Evolutionary conservation across 768 basidiomycete genomes (phyloP).

Genomic region (Termitomyces sp.): DNA sequence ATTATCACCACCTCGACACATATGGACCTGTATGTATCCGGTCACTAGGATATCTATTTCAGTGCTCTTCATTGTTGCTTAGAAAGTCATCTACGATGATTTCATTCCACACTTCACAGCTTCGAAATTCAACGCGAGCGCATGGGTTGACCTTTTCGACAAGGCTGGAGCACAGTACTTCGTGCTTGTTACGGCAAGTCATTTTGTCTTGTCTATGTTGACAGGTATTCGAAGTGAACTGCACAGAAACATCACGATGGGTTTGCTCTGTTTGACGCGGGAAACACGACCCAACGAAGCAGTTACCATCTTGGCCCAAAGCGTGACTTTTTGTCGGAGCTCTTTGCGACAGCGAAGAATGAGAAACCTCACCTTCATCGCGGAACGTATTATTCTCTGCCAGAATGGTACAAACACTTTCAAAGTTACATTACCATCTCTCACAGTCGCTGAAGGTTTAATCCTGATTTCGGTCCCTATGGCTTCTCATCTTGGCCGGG

Average conservation of each 20-base stretch:
- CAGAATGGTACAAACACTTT: constrained; percentile 37
- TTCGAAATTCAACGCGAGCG: constrained; percentile 45
- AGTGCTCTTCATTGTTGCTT: not conserved
- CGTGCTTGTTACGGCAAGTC: constrained; percentile 44
- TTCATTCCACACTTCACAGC: constrained; percentile 52
- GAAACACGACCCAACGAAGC: constrained; percentile 44
- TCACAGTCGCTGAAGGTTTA: constrained; percentile 33
- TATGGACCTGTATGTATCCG: constrained; percentile 32
- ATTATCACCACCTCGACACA: constrained; percentile 41
- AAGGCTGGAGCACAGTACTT: constrained; percentile 58
- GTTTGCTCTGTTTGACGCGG: constrained; percentile 50
- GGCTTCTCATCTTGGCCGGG: constrained; percentile 51
- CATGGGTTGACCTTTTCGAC: constrained; percentile 50
- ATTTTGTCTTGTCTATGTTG: not conserved
- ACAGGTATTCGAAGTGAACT: not conserved
- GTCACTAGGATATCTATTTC: not conserved
- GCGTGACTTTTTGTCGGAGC: constrained; percentile 45
- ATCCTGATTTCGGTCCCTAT: constrained; percentile 45
- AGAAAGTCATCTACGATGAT: constrained; percentile 51
- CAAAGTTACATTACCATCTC: not conserved
- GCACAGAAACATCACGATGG: constrained; percentile 59
- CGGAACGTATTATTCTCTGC: constrained; percentile 56
- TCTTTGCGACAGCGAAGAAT: constrained; percentile 43
- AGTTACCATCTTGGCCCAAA: constrained; percentile 43
- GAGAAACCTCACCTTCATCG: constrained; percentile 46